phyloP scores from a whole-genome alignment of 2,329 filamentous ascomycete genomes.

The Calonectria ilicicola region DNA sequence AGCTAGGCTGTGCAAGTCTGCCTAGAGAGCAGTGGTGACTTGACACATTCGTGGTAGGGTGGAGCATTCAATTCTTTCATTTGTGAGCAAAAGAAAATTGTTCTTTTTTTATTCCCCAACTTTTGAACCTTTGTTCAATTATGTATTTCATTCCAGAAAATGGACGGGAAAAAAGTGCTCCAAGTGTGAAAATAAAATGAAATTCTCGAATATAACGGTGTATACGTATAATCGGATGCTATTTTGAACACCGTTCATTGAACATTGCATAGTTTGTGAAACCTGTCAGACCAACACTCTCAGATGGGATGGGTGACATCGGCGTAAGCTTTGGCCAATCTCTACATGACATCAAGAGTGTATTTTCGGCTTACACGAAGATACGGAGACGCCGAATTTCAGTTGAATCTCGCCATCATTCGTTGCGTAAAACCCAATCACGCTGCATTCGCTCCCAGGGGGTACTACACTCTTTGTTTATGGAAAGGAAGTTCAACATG shows the following conservation, averaged over 20 bases:
- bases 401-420: background rate
- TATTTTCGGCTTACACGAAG: background rate
- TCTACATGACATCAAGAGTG: background rate
- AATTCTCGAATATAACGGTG: no score
- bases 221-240: background rate
- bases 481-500: background rate
- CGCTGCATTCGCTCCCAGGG: background rate
- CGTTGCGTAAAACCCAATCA: no score
- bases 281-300: background rate
- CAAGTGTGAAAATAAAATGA: no score
- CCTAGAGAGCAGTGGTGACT: background rate
- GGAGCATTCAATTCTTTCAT: background rate
- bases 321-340: background rate
- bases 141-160: no score
- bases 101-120: no score
- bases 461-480: background rate
- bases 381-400: background rate
- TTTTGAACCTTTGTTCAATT: no score
- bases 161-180: background rate
- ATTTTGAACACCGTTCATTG: background rate
- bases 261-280: background rate
- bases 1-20: background rate
- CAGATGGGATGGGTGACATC: background rate
- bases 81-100: background rate
- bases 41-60: background rate